Evolutionary conservation across 345 rosid genomes (phyloP).

Genomic region (Litchi chinensis): DNA sequence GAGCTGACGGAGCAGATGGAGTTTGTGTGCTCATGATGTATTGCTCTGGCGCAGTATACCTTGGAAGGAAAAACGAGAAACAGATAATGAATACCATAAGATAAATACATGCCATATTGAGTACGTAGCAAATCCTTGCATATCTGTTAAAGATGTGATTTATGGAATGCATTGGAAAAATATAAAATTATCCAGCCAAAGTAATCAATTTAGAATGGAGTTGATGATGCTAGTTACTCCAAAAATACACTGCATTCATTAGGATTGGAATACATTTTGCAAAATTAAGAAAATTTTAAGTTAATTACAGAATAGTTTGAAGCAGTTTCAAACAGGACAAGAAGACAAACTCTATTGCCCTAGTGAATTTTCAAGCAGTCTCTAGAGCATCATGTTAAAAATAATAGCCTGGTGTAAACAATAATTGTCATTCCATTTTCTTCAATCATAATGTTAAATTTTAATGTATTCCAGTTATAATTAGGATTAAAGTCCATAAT

Average conservation of each 20-base stretch:
- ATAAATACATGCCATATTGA: not conserved
- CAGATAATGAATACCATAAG: not conserved
- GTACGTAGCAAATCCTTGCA: not conserved
- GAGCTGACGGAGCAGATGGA: conserved; percentile 98
- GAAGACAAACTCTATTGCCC: not conserved
- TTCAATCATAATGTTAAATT: not conserved
- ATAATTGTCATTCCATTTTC: not conserved
- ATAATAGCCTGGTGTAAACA: not conserved
- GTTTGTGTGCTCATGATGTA: conserved; percentile 99
- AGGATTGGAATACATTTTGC: not conserved
- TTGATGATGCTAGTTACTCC: not conserved
- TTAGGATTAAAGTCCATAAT: too few relatives aligned
- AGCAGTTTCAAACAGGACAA: not conserved
- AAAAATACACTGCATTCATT: not conserved
- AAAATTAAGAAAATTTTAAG: not conserved
- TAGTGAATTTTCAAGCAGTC: not conserved
- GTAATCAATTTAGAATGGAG: not conserved
- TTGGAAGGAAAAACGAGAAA: conserved; percentile 30
- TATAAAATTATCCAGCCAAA: not conserved
- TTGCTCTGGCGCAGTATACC: conserved; percentile 97
- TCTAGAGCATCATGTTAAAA: not conserved
- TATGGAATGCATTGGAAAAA: not conserved
- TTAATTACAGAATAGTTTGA: not conserved
- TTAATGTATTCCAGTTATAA: not conserved
- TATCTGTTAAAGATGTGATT: not conserved